phyloP scores from a whole-genome alignment of 495 filamentous ascomycete species.

The Pseudevernia furfuracea region DNA sequence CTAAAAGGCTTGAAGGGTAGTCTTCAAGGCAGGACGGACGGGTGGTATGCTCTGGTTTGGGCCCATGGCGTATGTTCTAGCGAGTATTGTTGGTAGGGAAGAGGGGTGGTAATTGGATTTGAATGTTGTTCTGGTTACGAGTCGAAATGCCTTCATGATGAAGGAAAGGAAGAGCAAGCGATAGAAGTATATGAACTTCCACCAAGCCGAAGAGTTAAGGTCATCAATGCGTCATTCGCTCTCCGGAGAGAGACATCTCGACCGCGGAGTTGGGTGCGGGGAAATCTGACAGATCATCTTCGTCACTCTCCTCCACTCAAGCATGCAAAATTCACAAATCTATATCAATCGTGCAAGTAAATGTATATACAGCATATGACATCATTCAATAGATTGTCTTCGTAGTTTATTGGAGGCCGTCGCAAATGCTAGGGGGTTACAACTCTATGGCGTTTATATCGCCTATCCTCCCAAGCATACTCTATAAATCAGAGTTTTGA shows the following conservation, averaged over 20 bases:
- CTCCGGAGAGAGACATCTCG: neutral
- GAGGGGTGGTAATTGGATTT: slow-evolving; percentile 18
- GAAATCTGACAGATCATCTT: neutral
- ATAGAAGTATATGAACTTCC: slow-evolving; percentile 3
- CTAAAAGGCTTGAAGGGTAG: neutral
- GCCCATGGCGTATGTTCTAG: slow-evolving; percentile 26
- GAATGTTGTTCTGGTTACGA: neutral
- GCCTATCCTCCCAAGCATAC: neutral
- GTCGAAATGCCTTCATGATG: slow-evolving; percentile 19
- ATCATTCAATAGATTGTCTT: neutral
- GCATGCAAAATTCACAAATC: neutral
- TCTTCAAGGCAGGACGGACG: slow-evolving; percentile 5
- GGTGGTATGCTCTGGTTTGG: slow-evolving; percentile 23
- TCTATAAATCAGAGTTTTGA: neutral
- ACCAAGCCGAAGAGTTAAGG: slow-evolving; percentile 6
- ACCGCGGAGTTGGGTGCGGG: neutral
- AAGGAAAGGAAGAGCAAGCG: neutral
- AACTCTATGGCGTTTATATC: too few species aligned
- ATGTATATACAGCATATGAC: too few species aligned
- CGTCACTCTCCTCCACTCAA: neutral
- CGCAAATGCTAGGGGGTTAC: neutral
- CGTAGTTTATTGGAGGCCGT: neutral
- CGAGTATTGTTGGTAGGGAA: slow-evolving; percentile 19
- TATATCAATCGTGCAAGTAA: neutral
- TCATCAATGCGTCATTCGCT: slow-evolving; percentile 15